Evolutionary conservation across 1,284 basidiomycete species (phyloP).

Genomic region (Puccinia hordei): DNA sequence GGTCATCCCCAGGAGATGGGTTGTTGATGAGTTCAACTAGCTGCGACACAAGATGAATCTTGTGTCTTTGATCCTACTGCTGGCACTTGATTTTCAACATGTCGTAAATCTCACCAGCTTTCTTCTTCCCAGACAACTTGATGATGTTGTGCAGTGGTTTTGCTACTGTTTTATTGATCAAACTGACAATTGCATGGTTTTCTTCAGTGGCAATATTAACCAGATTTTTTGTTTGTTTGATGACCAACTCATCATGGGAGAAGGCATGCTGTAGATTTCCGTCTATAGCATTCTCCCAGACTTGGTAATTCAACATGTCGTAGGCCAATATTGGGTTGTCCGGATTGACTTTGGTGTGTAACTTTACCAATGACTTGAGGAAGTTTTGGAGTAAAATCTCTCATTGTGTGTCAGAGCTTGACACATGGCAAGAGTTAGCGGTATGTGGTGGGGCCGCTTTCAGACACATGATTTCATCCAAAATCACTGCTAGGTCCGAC

Average conservation of each 20-base stretch:
- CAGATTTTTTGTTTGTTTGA: background rate
- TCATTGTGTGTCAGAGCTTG: too few relatives aligned
- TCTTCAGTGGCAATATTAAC: too few relatives aligned
- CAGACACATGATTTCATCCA: too few relatives aligned
- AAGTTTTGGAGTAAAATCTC: background rate
- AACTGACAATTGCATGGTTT: too few relatives aligned
- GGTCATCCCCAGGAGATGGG: background rate
- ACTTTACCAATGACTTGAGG: background rate
- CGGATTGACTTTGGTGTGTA: background rate
- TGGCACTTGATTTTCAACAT: background rate
- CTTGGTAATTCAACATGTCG: background rate
- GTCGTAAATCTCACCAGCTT: too few relatives aligned
- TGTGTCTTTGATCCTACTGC: background rate
- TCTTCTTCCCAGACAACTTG: too few relatives aligned
- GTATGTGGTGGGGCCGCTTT: too few relatives aligned
- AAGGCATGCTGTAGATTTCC: too few relatives aligned
- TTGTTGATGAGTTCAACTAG: background rate
- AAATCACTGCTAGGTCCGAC: too few relatives aligned
- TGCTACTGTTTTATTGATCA: too few relatives aligned
- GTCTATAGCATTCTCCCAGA: background rate
- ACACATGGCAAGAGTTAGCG: too few relatives aligned
- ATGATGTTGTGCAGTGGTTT: too few relatives aligned
- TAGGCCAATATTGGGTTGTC: background rate
- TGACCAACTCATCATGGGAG: background rate
- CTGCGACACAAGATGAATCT: background rate